Conservation (phyloP, 2,329 filamentous ascomycete species). For the Cladophialophora exuberans region DNA sequence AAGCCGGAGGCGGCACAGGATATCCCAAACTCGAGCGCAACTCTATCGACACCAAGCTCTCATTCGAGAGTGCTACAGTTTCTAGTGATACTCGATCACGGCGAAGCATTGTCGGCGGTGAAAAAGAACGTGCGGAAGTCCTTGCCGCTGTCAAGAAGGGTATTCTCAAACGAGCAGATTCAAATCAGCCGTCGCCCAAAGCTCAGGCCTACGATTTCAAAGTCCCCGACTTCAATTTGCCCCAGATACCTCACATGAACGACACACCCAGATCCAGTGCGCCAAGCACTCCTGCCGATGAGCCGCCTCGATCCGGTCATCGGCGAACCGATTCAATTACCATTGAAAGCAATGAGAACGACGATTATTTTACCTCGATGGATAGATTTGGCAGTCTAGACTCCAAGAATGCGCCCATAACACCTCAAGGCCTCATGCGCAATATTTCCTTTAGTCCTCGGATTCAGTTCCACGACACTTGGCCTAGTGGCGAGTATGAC, state of each 20-base stretch:
- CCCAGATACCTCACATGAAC: slow-evolving; percentile 64
- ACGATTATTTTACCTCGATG: slow-evolving; percentile 83
- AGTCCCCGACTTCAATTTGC: slow-evolving; percentile 59
- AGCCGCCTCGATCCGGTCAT: slow-evolving; percentile 59
- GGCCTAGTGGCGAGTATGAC: slow-evolving; percentile 94
- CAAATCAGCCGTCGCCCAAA: slow-evolving; percentile 70
- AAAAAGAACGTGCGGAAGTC: slow-evolving; percentile 87
- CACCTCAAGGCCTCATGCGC: slow-evolving; percentile 69
- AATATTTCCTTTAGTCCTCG: slow-evolving; percentile 82
- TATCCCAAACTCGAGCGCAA: slow-evolving; percentile 85
- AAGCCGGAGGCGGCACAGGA: slow-evolving; percentile 72
- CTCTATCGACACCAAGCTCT: slow-evolving; percentile 68
- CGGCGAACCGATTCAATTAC: slow-evolving; percentile 70
- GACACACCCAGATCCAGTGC: slow-evolving; percentile 85
- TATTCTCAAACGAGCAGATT: slow-evolving; percentile 80
- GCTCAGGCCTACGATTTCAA: slow-evolving; percentile 63
- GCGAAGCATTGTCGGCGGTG: slow-evolving; percentile 89
- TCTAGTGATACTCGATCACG: slow-evolving; percentile 60
- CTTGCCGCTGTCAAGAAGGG: slow-evolving; percentile 92
- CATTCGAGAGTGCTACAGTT: slow-evolving; percentile 37
- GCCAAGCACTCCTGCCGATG: slow-evolving; percentile 83
- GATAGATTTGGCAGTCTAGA: slow-evolving; percentile 71
- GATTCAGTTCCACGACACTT: slow-evolving; percentile 94
- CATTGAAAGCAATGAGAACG: slow-evolving; percentile 83
- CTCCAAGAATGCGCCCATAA: slow-evolving; percentile 78